These are phyloP conservation scores for Inga oerstediana DNA, from an alignment of 306 rosid genomes.

Conservation along the genomic window DNA sequence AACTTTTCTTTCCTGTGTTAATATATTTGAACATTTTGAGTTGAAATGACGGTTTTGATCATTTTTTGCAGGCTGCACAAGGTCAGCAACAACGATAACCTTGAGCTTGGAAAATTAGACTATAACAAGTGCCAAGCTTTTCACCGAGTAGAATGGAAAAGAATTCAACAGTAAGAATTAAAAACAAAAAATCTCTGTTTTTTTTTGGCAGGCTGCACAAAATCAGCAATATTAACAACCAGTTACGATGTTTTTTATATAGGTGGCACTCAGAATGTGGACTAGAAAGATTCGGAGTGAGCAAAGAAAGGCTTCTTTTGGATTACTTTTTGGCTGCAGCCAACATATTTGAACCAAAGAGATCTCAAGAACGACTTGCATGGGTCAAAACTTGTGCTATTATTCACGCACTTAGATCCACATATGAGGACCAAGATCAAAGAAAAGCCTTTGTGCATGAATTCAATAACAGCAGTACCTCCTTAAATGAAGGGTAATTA, in stretches of 20 bases:
- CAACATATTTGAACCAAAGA: conserved; percentile 56
- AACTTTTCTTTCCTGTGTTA: too few relatives aligned
- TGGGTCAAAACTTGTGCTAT: conserved; percentile 57
- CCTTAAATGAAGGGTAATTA: neutral
- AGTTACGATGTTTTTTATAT: neutral
- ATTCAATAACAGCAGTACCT: conserved; percentile 26
- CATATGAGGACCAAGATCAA: conserved; percentile 27
- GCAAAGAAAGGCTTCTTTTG: conserved; percentile 45
- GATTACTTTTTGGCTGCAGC: conserved; percentile 55
- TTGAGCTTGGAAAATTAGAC: conserved; percentile 64
- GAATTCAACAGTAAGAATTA: conserved; percentile 47
- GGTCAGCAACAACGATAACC: conserved; percentile 55
- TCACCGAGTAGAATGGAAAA: conserved; percentile 60
- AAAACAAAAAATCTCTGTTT: neutral
- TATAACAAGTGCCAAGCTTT: conserved; percentile 58
- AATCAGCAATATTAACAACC: neutral
- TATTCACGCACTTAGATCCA: conserved; percentile 39
- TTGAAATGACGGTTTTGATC: neutral
- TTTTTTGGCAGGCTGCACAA: neutral
- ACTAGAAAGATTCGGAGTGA: conserved; percentile 45
- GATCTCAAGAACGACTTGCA: conserved; percentile 53
- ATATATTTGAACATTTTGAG: neutral
- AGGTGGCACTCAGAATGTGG: conserved; percentile 61
- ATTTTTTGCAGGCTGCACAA: conserved; percentile 45
- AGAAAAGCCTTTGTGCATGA: conserved; percentile 45